Evolutionary conservation across 495 filamentous ascomycete species (phyloP).

Genomic region (Podospora pseudopauciseta): DNA sequence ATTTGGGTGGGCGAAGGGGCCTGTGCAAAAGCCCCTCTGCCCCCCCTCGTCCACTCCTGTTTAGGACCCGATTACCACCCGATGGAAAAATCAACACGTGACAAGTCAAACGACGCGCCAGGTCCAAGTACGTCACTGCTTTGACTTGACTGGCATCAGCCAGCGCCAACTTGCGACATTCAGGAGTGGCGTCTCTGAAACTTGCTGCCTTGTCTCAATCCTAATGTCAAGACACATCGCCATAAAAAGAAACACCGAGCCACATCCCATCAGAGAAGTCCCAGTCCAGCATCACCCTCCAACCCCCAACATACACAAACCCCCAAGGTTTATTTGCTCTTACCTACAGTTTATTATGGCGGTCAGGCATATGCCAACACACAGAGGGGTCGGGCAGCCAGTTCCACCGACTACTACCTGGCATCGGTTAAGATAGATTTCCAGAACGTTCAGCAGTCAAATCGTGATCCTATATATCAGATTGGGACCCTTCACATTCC

Average conservation of each 20-base stretch:
- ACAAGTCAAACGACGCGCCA: slow-evolving; percentile 11
- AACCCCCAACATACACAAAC: neutral
- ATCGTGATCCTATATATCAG: neutral
- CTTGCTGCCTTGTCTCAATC: neutral
- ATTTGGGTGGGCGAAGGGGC: slow-evolving; percentile 18
- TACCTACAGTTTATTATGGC: slow-evolving; percentile 2
- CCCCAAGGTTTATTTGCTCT: neutral
- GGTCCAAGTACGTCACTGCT: slow-evolving; percentile 14
- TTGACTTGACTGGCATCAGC: neutral
- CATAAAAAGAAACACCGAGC: neutral
- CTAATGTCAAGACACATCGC: neutral
- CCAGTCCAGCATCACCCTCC: neutral
- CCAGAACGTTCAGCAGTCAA: slow-evolving; percentile 3
- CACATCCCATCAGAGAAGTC: neutral
- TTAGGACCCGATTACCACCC: slow-evolving; percentile 19
- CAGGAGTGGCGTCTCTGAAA: neutral
- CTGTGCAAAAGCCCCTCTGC: slow-evolving; percentile 25
- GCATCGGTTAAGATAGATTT: neutral
- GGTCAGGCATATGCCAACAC: neutral
- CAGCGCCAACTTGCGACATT: neutral
- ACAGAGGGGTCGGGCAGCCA: neutral
- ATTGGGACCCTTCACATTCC: no score
- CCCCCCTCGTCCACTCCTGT: slow-evolving; percentile 13
- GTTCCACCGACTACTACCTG: neutral
- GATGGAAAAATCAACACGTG: slow-evolving; percentile 22